Evolutionary conservation across 2,329 filamentous ascomycete genomes (phyloP), one percentile per base, ranked within the genome.

Genomic region (Aspergillus fumigatiaffinis): DNA sequence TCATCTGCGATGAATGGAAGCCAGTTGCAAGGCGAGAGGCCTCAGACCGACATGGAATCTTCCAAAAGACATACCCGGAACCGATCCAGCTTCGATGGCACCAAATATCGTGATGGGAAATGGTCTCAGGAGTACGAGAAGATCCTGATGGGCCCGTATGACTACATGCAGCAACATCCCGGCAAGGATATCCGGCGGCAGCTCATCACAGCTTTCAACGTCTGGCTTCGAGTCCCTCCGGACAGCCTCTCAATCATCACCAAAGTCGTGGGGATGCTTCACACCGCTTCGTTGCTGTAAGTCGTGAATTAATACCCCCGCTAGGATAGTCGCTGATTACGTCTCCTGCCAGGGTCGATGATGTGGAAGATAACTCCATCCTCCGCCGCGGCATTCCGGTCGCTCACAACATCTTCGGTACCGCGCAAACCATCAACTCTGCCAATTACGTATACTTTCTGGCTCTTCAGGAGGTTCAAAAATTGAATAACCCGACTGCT

Each of bases 341-440:
- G 17, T 28, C 38, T 20, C 50, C 35, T 48, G 50, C 44, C 54
- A 76, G 75, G 41, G 73, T 81, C 64, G 80, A 82, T 62, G 80
- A 82, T 59, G 75, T 82, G 25, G 73, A 82, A 67, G 80, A 82
- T 62, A 70, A 70, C 57, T 81, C 79, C 1, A 59, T 71, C n/a
- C 71, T 81, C 42, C 77, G 79, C 12, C 73, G 80, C 44, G 80
- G 80, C 4, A 68, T 75, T 4, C 79, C 80, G 1, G 76, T 79
- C 4, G 77, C 80, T 0, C 79, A 82, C 66, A 75, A 71, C 53
- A 77, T 82, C 50, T 82, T 79, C 63, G 80, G 80, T 50, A 73
- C 70, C 5, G 74, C 79, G 12, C 80, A 81, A 59, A 80, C 80
- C 2, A 82, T 82, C 66, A 82, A 82, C 67, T 77, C 75, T 10